Conservation (phyloP, 2,329 filamentous ascomycete species). For the Trichoderma oligosporum region DNA sequence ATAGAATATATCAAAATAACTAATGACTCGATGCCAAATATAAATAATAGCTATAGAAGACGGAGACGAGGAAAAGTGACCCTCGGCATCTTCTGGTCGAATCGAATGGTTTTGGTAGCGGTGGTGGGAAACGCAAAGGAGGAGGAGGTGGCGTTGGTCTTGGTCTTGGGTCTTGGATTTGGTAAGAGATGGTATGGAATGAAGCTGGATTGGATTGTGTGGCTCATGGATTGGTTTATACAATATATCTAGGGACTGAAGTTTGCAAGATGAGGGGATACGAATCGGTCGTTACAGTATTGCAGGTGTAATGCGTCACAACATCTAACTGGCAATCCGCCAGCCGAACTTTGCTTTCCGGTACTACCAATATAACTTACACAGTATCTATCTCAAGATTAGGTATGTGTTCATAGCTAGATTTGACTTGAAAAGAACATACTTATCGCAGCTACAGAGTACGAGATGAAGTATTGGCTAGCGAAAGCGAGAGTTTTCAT, state of each 20-base stretch:
- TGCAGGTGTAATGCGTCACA: neutral
- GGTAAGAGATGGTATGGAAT: neutral
- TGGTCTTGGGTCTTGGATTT: neutral
- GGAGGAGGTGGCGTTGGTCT: neutral
- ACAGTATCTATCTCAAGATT: neutral
- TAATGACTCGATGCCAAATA: neutral
- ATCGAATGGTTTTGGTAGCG: constrained; percentile 4
- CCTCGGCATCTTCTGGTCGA: constrained; percentile 15
- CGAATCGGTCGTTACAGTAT: neutral
- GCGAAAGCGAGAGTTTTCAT: no score
- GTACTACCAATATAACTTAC: neutral
- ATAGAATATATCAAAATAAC: neutral
- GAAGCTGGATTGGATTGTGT: no score
- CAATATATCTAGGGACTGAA: no score
- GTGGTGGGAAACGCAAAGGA: neutral
- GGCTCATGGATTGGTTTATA: no score
- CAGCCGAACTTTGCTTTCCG: neutral
- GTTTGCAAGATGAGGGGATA: neutral
- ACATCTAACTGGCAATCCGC: neutral
- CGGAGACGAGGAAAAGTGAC: neutral
- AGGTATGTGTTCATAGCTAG: neutral
- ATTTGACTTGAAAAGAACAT: neutral
- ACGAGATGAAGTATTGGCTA: no score
- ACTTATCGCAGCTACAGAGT: no score
- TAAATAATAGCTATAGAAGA: constrained; percentile 1